Evolutionary conservation across 2,329 filamentous ascomycete genomes (phyloP).

Genomic region (Neofusicoccum sp.): DNA sequence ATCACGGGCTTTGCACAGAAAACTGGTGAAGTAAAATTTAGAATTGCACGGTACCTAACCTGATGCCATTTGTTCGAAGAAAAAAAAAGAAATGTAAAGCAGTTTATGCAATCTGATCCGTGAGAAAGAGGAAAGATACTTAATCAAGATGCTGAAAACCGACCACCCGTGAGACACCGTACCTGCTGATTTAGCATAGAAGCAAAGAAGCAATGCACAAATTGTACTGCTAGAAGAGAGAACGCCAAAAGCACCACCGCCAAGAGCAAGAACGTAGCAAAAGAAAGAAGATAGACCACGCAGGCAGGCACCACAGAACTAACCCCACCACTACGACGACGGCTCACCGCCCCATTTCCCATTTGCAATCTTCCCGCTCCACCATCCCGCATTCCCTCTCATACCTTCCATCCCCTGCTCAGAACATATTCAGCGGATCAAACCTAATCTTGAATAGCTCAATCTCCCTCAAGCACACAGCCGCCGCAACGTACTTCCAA

Average conservation of each 20-base stretch:
- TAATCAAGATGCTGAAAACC: neutral
- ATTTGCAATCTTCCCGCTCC: no score
- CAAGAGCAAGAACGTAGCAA: neutral
- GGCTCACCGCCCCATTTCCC: no score
- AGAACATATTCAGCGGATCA: slow-evolving; percentile 15
- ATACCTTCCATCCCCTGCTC: neutral
- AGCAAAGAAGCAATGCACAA: neutral
- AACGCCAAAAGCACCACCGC: neutral
- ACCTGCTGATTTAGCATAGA: neutral
- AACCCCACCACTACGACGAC: no score
- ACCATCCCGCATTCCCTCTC: neutral
- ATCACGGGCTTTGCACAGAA: no score
- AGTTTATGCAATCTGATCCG: no score
- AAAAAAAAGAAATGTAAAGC: no score
- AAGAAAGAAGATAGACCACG: neutral
- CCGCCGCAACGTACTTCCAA: slow-evolving; percentile 57
- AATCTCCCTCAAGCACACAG: slow-evolving; percentile 54
- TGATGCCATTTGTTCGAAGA: neutral
- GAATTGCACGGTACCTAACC: neutral
- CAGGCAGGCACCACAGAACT: neutral
- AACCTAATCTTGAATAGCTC: slow-evolving; percentile 32
- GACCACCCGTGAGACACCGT: neutral
- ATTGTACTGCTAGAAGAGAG: neutral
- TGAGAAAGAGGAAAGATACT: no score
- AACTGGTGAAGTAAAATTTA: no score